A percentile compares a stretch with the other conserved stretches of the same genome.
phyloP scores from a whole-genome alignment of 441 rosid genomes.

The Adansonia rubrostipa region DNA sequence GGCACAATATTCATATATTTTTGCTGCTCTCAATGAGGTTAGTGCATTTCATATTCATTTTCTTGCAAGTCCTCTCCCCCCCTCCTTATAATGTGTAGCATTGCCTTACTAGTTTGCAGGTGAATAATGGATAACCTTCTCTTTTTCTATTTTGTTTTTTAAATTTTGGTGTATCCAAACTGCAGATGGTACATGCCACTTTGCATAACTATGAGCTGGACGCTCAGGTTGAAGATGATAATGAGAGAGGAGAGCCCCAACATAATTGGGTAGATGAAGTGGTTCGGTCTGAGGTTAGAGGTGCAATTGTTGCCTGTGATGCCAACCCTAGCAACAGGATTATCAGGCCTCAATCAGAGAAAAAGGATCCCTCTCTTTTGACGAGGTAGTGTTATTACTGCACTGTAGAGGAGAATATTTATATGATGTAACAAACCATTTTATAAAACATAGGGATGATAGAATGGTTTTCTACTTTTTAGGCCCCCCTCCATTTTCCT shows the following conservation, averaged over 20 bases:
- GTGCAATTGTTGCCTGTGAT: slow-evolving; percentile 48
- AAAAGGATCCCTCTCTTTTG: slow-evolving; percentile 80
- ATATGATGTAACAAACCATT: background rate
- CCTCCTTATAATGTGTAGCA: background rate
- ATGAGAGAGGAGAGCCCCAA: slow-evolving; percentile 67
- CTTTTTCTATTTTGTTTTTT: background rate
- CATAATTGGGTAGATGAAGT: slow-evolving; percentile 98
- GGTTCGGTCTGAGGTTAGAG: slow-evolving; percentile 87
- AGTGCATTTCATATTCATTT: slow-evolving; percentile 25
- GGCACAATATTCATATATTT: slow-evolving; percentile 74
- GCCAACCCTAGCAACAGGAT: slow-evolving; percentile 57
- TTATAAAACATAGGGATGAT: background rate
- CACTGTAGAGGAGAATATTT: background rate
- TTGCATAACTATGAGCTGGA: slow-evolving; percentile 83
- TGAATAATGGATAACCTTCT: background rate
- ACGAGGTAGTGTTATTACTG: slow-evolving; percentile 55
- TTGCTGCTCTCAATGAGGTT: slow-evolving; percentile 82
- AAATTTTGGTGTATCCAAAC: background rate
- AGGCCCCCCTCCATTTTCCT: background rate
- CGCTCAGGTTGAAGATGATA: slow-evolving; percentile 42
- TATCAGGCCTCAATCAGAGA: slow-evolving; percentile 63
- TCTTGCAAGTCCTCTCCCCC: background rate
- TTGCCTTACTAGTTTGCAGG: background rate
- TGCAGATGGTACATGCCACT: slow-evolving; percentile 78
- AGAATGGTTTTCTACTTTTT: background rate